phyloP scores from a whole-genome alignment of 352 stramenopile species.

The Globisporangium yorkense region DNA sequence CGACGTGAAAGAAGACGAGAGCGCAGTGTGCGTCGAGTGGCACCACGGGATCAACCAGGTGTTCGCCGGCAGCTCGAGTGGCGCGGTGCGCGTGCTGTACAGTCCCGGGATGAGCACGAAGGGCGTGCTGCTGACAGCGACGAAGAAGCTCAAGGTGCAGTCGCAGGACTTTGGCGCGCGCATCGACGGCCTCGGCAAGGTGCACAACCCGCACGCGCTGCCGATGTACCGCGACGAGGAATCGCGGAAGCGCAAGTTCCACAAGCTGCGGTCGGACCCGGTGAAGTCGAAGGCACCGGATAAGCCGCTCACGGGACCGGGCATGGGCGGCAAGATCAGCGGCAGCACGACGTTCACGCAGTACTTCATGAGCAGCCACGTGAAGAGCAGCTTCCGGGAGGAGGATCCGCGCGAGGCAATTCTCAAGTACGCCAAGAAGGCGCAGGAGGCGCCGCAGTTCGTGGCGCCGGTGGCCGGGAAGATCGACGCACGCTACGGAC shows the following conservation, averaged over 20 bases:
- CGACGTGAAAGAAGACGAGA: slow-evolving; percentile 76
- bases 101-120: slow-evolving; percentile 64
- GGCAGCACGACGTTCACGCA: slow-evolving; percentile 82
- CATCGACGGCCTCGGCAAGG: slow-evolving; percentile 60
- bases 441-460: slow-evolving; percentile 68
- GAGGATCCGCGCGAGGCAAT: slow-evolving; percentile 85
- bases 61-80: slow-evolving; percentile 67
- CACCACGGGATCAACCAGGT: slow-evolving; percentile 80
- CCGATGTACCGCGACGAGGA: slow-evolving; percentile 79
- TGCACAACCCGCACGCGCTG: slow-evolving; percentile 74
- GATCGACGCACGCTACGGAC: slow-evolving; percentile 64
- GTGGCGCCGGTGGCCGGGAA: slow-evolving; percentile 42
- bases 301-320: slow-evolving; percentile 66
- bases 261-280: slow-evolving; percentile 60
- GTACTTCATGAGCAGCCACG: slow-evolving; percentile 85
- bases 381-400: slow-evolving; percentile 81
- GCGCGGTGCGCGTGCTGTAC: slow-evolving; percentile 65
- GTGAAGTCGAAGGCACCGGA: slow-evolving; percentile 72
- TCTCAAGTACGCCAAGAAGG: slow-evolving; percentile 78
- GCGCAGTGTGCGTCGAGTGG: slow-evolving; percentile 80
- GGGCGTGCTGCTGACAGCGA: slow-evolving; percentile 74
- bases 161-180: slow-evolving; percentile 50
- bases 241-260: slow-evolving; percentile 63
- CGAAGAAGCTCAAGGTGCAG: slow-evolving; percentile 67
- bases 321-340: slow-evolving; percentile 74